Conservation (phyloP, 306 rosid genomes). For the Mimosa bimucronata region DNA sequence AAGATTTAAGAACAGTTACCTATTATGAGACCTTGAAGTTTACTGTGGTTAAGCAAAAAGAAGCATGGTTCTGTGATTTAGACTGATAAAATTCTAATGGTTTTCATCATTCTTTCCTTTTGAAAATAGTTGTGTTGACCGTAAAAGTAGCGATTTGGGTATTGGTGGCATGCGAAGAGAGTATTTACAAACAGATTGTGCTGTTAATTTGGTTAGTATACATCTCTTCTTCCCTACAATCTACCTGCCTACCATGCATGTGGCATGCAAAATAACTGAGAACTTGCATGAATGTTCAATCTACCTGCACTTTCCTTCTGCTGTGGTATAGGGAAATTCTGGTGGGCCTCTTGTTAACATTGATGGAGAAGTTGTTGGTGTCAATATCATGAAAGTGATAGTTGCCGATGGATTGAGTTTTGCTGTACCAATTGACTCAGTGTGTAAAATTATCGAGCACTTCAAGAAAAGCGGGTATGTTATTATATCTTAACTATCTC, state of each 20-base stretch:
- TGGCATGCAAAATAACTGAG: conserved; percentile 14
- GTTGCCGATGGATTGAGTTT: conserved; percentile 90
- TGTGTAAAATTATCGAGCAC: conserved; percentile 69
- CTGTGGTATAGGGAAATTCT: conserved; percentile 76
- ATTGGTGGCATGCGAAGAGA: conserved; percentile 75
- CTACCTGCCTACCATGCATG: conserved; percentile 16
- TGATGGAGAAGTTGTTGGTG: conserved; percentile 92
- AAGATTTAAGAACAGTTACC: conserved; percentile 6
- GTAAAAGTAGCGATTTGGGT: conserved; percentile 94
- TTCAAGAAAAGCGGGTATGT: conserved; percentile 83
- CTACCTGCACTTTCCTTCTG: conserved; percentile 18
- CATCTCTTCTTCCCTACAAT: conserved; percentile 30
- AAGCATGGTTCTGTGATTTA: conserved; percentile 14
- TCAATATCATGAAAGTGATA: conserved; percentile 73
- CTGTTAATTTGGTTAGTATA: conserved; percentile 61
- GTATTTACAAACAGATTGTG: conserved; percentile 87
- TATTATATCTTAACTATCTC: conserved; percentile 7
- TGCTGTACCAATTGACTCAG: conserved; percentile 81
- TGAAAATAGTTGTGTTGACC: conserved; percentile 74
- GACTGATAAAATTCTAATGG: not conserved
- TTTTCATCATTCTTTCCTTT: conserved; percentile 29
- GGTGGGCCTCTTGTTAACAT: conserved; percentile 93
- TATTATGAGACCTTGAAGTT: conserved; percentile 8
- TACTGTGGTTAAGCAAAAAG: not conserved
- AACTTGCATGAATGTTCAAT: conserved; percentile 3